Evolutionary conservation across 2,329 filamentous ascomycete genomes (phyloP), one percentile per base, ranked within the genome.

Genomic region (Neofusicoccum kwambonambiense): DNA sequence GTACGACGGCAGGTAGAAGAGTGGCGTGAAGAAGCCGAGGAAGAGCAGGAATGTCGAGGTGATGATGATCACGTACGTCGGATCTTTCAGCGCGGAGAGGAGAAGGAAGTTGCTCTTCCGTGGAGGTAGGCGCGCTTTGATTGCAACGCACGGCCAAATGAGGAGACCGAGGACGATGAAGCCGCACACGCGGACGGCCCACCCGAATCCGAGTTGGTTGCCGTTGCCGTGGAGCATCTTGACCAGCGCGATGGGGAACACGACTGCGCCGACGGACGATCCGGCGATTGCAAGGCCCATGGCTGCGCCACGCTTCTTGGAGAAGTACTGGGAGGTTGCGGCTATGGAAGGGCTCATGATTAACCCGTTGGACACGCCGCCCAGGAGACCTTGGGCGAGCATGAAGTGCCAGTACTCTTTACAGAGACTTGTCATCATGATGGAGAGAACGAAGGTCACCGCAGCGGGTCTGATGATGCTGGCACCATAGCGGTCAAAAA

Each of bases 181-280:
- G 0, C 83, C 88, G 67, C 89, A 80, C 0, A 83, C 81, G 0
- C 88, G 79, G 13, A 88, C 81, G 0, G 88, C 88, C 87, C 87
- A 90, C 0, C 80, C 79, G 69, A 89, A 90, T 0, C 88, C 85
- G 13, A 87, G 68, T 71, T 65, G 65, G 0, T 77, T 72, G 27
- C 71, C 70, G 62, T 82, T 81, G 22, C 22, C 22, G 3, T 22
- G 22, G 17, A 87, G 74, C 70, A 87, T 75, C 66, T 81, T 67
- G 27, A 80, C 56, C 79, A 82, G 47, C 83, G 84, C 75, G 19
- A 85, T 69, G 12, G 67, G 56, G 60, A 77, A 79, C 4, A 75
- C 70, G 4, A 78, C 63, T 0, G 80, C 80, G 0, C 79, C 80
- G 8, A 78, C 70, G 0, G 80, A 80, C 4, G 76, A 76, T 0